These are phyloP conservation scores for Aspergillus nomiae DNA, from an alignment of 2,329 filamentous ascomycete species.

Conservation along the genomic window DNA sequence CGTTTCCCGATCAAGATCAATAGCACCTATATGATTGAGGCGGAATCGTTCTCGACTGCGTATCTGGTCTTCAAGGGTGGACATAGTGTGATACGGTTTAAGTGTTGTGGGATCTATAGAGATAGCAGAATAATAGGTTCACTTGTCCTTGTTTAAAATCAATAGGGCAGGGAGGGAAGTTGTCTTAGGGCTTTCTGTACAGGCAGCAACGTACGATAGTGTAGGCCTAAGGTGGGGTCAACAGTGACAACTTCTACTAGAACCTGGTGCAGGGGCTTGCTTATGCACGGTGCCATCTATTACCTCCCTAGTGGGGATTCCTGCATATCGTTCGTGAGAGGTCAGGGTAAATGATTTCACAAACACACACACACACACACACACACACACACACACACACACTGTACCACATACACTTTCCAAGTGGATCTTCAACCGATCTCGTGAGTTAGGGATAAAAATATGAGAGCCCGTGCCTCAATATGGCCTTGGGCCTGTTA, in stretches of 20 bases:
- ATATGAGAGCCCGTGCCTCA: too few species aligned
- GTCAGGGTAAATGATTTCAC: too few species aligned
- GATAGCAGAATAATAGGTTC: neutral
- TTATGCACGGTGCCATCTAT: neutral
- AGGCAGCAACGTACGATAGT: too few species aligned
- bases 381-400: too few species aligned
- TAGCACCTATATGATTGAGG: neutral
- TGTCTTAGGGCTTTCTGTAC: too few species aligned
- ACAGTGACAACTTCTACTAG: neutral
- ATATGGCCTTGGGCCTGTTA: too few species aligned
- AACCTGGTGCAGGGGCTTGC: neutral
- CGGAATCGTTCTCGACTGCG: neutral
- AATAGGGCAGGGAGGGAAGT: neutral
- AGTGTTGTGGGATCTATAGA: neutral
- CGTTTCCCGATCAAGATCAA: neutral
- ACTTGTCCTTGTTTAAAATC: neutral
- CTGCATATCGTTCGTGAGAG: too few species aligned
- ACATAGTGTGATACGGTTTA: neutral
- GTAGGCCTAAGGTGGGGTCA: neutral
- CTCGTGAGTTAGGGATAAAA: too few species aligned
- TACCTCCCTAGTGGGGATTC: too few species aligned
- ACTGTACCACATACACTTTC: too few species aligned
- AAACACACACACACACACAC: too few species aligned
- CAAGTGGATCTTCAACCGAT: too few species aligned
- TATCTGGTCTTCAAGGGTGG: neutral